Percentiles rank a stretch among this genome's conserved stretches.
Conservation (phyloP, 805 yeast genomes). For the Yarrowia alimentaria region DNA sequence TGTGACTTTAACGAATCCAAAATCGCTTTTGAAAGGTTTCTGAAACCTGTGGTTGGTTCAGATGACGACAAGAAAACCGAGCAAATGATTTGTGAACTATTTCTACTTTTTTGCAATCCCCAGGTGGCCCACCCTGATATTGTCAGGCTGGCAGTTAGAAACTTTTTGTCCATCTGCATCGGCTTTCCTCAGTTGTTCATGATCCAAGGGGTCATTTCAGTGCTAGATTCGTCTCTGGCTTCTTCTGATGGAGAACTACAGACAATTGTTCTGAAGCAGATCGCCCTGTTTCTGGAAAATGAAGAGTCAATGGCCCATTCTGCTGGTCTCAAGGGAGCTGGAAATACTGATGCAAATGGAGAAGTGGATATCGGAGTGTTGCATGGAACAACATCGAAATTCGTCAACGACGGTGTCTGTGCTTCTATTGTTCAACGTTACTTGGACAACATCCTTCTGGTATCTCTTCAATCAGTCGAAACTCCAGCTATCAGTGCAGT, state of each 20-base stretch:
- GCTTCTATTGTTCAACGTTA: slow-evolving; percentile 69
- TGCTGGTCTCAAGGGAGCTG: slow-evolving; percentile 50
- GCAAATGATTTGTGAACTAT: slow-evolving; percentile 1
- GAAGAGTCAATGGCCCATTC: slow-evolving; percentile 39
- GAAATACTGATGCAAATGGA: slow-evolving; percentile 27
- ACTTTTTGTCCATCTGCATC: slow-evolving; percentile 57
- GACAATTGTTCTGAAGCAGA: slow-evolving; percentile 54
- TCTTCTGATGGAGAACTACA: slow-evolving; percentile 45
- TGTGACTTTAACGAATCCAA: slow-evolving; percentile 57
- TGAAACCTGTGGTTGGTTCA: neutral
- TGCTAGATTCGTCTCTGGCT: slow-evolving; percentile 56
- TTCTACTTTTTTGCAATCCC: slow-evolving; percentile 42
- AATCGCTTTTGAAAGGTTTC: slow-evolving; percentile 38
- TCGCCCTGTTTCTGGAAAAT: slow-evolving; percentile 54
- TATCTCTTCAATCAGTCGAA: slow-evolving; percentile 50
- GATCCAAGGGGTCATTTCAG: slow-evolving; percentile 51
- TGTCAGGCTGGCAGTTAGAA: slow-evolving; percentile 54
- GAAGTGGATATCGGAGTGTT: slow-evolving; percentile 50
- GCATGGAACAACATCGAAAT: slow-evolving; percentile 52
- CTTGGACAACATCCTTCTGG: slow-evolving; percentile 46
- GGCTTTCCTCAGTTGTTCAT: slow-evolving; percentile 66
- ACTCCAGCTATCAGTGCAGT: slow-evolving; percentile 53
- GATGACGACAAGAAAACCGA: neutral
- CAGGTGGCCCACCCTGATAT: slow-evolving; percentile 47
- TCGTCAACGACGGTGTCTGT: slow-evolving; percentile 67